These are phyloP conservation scores for Candida easanensis DNA, from an alignment of 805 yeast genomes.

Conservation along the genomic window DNA sequence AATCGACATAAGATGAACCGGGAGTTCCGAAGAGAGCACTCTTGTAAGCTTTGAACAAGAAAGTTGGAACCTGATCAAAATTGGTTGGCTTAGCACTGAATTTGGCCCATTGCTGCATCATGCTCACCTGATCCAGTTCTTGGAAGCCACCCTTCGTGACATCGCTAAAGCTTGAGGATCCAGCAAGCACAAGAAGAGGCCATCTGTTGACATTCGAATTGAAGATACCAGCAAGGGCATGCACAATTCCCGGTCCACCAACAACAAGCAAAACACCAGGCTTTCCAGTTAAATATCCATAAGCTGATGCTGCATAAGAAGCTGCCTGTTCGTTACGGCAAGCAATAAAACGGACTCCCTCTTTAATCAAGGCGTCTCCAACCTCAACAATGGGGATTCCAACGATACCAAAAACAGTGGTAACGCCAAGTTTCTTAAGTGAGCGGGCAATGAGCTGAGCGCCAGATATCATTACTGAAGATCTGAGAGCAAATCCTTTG, in stretches of 20 bases:
- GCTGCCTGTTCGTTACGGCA: slow-evolving; percentile 76
- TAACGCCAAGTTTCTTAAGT: slow-evolving; percentile 48
- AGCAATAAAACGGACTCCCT: slow-evolving; percentile 54
- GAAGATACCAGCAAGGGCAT: slow-evolving; percentile 63
- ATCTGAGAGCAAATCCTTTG: neutral
- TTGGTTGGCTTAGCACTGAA: slow-evolving; percentile 44
- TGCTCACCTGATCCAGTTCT: slow-evolving; percentile 62
- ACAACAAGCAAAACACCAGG: slow-evolving; percentile 71
- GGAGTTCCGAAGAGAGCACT: slow-evolving; percentile 47
- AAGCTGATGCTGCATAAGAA: slow-evolving; percentile 70
- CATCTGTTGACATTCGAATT: slow-evolving; percentile 61
- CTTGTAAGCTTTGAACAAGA: slow-evolving; percentile 47
- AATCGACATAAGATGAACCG: slow-evolving; percentile 61
- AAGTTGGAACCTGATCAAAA: slow-evolving; percentile 34
- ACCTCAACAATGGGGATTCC: slow-evolving; percentile 75
- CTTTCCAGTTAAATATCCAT: slow-evolving; percentile 60
- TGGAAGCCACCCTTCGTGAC: slow-evolving; percentile 64
- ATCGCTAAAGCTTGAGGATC: slow-evolving; percentile 50
- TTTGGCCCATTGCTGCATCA: slow-evolving; percentile 47
- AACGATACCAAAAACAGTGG: slow-evolving; percentile 64
- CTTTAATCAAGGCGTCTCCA: slow-evolving; percentile 55
- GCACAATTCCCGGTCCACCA: slow-evolving; percentile 75
- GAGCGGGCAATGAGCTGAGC: slow-evolving; percentile 47
- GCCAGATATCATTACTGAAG: slow-evolving; percentile 28
- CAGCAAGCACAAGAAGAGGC: slow-evolving; percentile 67